Evolutionary conservation across 306 rosid genomes (phyloP), one percentile per base, ranked within the genome.

Genomic region (Glycine soja): DNA sequence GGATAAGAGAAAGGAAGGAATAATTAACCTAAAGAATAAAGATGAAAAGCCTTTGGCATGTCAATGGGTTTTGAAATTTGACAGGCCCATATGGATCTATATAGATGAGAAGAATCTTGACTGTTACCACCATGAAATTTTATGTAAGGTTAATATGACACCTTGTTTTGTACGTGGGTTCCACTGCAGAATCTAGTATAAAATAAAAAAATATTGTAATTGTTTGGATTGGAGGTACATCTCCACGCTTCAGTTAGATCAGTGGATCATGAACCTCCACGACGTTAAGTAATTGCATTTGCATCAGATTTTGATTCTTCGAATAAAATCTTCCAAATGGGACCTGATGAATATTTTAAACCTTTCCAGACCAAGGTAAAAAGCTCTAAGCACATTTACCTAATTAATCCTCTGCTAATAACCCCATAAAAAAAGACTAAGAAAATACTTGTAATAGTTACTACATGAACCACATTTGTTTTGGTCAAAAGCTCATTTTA

Each of bases 271-370:
- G 76, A 77, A 75, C 77, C 54, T 74, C 80, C 77, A 51, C 74
- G 80, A 58, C 18, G 69, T 66, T 58, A 57, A 78, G 47, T 74
- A 36, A 69, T 78, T 73, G 79, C 30, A 24, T 24, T 24, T 24
- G 30, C 81, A 82, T 72, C 59, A 75, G 52, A 74, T 80, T 57
- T 42, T 4, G 81, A 83, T 65, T 78, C 81, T 40, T 76, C 76
- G 93, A 59, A 89, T 77, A 67, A 87, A 85, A 88, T 90, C 88
- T 88, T 86, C 72, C 16, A 8, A 52, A 24, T 30, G 6, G 79
- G 91, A 79, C 91, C 90, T 38, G 30, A 58, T 74, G 48, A 78
- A 85, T 82, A 76, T 86, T 88, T 74, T 52, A 84, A 63, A 80
- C 42, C 73, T 77, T 57, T 72, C 10, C 3, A 70, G 45, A 51